A percentile compares a stretch with the other conserved stretches of the same genome.
Evolutionary conservation across 1,139 yeast species (phyloP).

Genomic region (Yamadazyma pseudoaaseri): DNA sequence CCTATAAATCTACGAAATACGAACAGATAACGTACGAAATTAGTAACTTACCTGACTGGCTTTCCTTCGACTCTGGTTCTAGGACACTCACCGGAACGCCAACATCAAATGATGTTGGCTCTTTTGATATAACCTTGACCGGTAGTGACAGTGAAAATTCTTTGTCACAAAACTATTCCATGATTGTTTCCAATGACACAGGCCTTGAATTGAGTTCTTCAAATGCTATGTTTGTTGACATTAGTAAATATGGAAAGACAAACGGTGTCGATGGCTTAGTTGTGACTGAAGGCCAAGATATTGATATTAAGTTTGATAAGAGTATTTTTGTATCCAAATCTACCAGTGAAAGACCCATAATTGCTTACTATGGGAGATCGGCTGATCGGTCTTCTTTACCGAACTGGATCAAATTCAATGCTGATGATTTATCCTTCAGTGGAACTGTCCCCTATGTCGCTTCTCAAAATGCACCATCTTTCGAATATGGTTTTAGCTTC

Average conservation of each 20-base stretch:
- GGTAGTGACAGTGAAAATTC: constrained; percentile 65
- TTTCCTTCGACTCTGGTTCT: constrained; percentile 60
- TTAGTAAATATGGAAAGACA: constrained; percentile 60
- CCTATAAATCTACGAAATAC: constrained; percentile 55
- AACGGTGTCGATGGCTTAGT: constrained; percentile 77
- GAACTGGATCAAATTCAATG: constrained; percentile 76
- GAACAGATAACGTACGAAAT: constrained; percentile 55
- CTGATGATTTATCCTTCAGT: constrained; percentile 60
- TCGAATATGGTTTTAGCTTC: constrained; percentile 66
- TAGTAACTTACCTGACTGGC: constrained; percentile 70
- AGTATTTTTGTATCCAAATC: constrained; percentile 51
- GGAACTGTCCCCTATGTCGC: constrained; percentile 90
- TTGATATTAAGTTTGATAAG: constrained; percentile 60
- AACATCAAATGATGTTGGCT: constrained; percentile 37
- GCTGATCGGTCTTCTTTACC: constrained; percentile 85
- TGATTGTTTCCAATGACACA: constrained; percentile 57
- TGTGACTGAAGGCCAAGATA: constrained; percentile 63
- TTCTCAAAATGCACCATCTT: constrained; percentile 85
- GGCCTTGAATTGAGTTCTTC: constrained; percentile 46
- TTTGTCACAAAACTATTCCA: constrained; percentile 46
- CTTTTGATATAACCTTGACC: constrained; percentile 47
- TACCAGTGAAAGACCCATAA: constrained; percentile 45
- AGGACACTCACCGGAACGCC: constrained; percentile 76
- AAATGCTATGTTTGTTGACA: constrained; percentile 45
- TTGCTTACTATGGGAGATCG: constrained; percentile 82